Evolutionary conservation across 1,284 basidiomycete species (phyloP).

Genomic region (Naganishia sp.): DNA sequence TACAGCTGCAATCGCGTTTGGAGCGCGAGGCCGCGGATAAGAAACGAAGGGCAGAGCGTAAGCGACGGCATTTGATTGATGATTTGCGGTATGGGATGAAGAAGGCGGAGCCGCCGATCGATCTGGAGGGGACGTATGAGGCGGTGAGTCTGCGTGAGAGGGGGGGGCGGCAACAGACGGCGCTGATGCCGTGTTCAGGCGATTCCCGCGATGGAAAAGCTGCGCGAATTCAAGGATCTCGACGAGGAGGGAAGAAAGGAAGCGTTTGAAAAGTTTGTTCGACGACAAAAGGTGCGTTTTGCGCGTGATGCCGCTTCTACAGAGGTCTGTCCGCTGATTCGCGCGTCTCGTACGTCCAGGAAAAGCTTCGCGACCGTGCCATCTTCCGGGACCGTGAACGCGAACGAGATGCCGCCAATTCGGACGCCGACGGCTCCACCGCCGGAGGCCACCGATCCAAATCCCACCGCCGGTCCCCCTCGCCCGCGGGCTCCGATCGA

Average conservation of each 20-base stretch:
- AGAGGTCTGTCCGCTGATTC: neutral
- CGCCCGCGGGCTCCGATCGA: slow-evolving; percentile 17
- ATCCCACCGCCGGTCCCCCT: slow-evolving; percentile 45
- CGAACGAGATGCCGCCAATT: slow-evolving; percentile 30
- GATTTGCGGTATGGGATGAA: slow-evolving; percentile 94
- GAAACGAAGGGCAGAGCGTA: slow-evolving; percentile 75
- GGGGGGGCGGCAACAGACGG: too few relatives aligned
- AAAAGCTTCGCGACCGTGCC: slow-evolving; percentile 65
- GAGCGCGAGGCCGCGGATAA: slow-evolving; percentile 76
- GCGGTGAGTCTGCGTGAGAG: slow-evolving; percentile 61
- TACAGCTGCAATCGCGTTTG: slow-evolving; percentile 69
- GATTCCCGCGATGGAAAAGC: slow-evolving; percentile 70
- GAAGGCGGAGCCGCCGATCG: slow-evolving; percentile 77
- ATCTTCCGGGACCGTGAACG: slow-evolving; percentile 34
- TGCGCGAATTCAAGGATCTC: slow-evolving; percentile 79
- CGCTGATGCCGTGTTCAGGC: slow-evolving; percentile 55
- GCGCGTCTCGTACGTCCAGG: slow-evolving; percentile 54
- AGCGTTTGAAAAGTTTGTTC: slow-evolving; percentile 81
- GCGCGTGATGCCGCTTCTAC: slow-evolving; percentile 8
- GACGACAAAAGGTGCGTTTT: slow-evolving; percentile 70
- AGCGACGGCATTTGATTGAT: slow-evolving; percentile 83
- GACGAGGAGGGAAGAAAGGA: slow-evolving; percentile 70
- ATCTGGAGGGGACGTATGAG: slow-evolving; percentile 72
- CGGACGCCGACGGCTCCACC: slow-evolving; percentile 24
- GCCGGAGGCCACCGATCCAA: slow-evolving; percentile 33